phyloP scores from a whole-genome alignment of 1,139 yeast species.

The Lodderomyces parapsilosis region DNA sequence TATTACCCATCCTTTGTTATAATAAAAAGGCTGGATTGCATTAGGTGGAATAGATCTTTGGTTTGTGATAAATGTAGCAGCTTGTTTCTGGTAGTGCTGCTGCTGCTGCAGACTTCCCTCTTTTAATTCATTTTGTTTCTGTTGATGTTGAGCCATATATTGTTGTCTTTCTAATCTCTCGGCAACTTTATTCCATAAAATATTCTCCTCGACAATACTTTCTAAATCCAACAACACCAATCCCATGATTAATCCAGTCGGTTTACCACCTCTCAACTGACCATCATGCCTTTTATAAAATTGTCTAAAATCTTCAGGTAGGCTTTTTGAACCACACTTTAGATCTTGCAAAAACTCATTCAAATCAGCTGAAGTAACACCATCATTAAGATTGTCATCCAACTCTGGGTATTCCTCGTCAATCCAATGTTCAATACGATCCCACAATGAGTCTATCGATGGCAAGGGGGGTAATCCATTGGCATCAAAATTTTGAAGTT shows the following conservation, averaged over 20 bases:
- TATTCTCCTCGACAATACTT: constrained; percentile 65
- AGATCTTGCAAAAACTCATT: constrained; percentile 75
- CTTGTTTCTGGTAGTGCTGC: constrained; percentile 7
- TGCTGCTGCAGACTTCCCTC: constrained; percentile 12
- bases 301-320: constrained; percentile 77
- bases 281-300: constrained; percentile 79
- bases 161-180: constrained; percentile 47
- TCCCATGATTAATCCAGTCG: constrained; percentile 74
- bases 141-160: constrained; percentile 31
- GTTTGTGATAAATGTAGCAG: constrained; percentile 41
- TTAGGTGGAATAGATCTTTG: constrained; percentile 61
- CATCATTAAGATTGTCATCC: constrained; percentile 65
- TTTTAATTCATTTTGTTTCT: constrained; percentile 15
- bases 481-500: constrained; percentile 41
- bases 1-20: constrained; percentile 62
- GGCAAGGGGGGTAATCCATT: constrained; percentile 72
- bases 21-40: constrained; percentile 53
- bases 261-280: constrained; percentile 73
- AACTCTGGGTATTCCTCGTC: constrained; percentile 80
- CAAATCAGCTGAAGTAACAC: constrained; percentile 73
- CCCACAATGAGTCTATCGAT: constrained; percentile 70
- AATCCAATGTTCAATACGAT: constrained; percentile 68
- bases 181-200: constrained; percentile 72
- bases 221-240: constrained; percentile 70
- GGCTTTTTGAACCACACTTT: constrained; percentile 49